A percentile compares a stretch with the other conserved stretches of the same genome.
Conservation (phyloP, 2,329 filamentous ascomycete species). For the Phaeosphaeriaceae sp. region DNA sequence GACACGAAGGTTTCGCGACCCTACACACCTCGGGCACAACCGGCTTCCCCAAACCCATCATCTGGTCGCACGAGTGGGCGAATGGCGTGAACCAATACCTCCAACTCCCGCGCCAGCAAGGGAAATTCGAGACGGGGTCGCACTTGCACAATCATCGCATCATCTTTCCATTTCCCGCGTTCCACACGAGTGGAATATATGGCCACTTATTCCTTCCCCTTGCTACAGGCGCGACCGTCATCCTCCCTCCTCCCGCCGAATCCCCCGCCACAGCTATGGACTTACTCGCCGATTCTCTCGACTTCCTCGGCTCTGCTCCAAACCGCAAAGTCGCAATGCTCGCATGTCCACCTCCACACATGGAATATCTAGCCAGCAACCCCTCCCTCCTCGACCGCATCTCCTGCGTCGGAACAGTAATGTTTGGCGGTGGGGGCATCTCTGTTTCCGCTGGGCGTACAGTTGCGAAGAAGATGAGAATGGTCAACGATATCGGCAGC, state of each 20-base stretch:
- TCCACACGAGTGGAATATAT: conserved; percentile 18
- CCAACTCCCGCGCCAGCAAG: conserved; percentile 4
- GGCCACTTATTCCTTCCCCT: conserved; percentile 10
- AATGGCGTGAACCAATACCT: conserved; percentile 8
- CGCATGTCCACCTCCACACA: conserved; percentile 6
- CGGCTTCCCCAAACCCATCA: conserved; percentile 47
- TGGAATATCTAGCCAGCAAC: conserved; percentile 12
- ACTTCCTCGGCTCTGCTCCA: background rate
- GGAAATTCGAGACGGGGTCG: background rate
- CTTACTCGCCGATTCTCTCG: conserved; percentile 1
- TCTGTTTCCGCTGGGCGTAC: conserved; percentile 9
- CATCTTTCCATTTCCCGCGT: conserved; percentile 12
- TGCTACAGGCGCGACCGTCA: conserved; percentile 2
- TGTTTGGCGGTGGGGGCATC: conserved; percentile 19
- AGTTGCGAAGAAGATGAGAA: conserved; percentile 4
- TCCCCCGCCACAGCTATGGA: background rate
- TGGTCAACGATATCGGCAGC: conserved; percentile 9
- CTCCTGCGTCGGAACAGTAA: background rate
- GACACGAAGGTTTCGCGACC: conserved; percentile 33
- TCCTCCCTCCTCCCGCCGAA: conserved; percentile 8
- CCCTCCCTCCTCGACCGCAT: conserved; percentile 9
- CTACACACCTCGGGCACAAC: conserved; percentile 50
- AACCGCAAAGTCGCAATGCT: background rate
- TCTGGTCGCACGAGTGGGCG: conserved; percentile 30
- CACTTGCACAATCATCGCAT: background rate